Conservation (phyloP, 2,329 filamentous ascomycete species). For the Exutisphaerella laricina region DNA sequence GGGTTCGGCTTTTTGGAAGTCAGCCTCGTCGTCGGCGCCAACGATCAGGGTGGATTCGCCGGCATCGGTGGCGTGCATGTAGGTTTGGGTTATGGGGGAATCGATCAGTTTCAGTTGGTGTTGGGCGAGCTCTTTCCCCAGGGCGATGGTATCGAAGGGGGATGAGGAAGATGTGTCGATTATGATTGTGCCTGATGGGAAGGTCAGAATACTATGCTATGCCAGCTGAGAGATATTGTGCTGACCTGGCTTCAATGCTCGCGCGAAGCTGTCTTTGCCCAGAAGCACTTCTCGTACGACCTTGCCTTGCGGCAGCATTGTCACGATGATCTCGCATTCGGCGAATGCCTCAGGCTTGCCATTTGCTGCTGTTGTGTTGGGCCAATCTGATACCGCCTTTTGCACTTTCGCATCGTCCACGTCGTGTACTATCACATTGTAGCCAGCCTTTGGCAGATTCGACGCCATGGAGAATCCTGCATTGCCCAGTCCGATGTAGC, state of each 20-base stretch:
- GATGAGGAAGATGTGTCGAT: slow-evolving; percentile 35
- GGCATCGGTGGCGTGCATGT: slow-evolving; percentile 34
- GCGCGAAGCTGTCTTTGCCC: slow-evolving; percentile 28
- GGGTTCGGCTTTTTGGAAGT: slow-evolving; percentile 31
- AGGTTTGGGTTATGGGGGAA: slow-evolving; percentile 35
- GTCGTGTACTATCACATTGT: slow-evolving; percentile 31
- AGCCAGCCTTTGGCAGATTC: slow-evolving; percentile 32
- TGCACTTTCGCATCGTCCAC: slow-evolving; percentile 24
- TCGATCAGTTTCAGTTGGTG: slow-evolving; percentile 33
- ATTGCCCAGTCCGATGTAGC: slow-evolving; percentile 35
- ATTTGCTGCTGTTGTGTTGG: slow-evolving; percentile 28
- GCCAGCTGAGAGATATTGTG: too few species aligned
- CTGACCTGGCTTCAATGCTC: slow-evolving; percentile 25
- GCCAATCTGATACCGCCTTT: slow-evolving; percentile 24
- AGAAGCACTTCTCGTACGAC: slow-evolving; percentile 32
- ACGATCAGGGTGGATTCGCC: slow-evolving; percentile 35
- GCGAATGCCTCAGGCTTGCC: slow-evolving; percentile 27
- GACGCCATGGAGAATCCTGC: slow-evolving; percentile 33
- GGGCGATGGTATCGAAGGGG: slow-evolving; percentile 33
- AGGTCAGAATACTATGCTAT: too few species aligned
- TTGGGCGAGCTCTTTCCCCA: slow-evolving; percentile 31
- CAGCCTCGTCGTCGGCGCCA: slow-evolving; percentile 25
- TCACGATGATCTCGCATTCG: slow-evolving; percentile 33
- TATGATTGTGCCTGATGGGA: slow-evolving; percentile 32
- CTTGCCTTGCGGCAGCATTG: slow-evolving; percentile 36